These are phyloP conservation scores for Cyclanthera cordifolia DNA, from an alignment of 306 rosid genomes.

Conservation along the genomic window DNA sequence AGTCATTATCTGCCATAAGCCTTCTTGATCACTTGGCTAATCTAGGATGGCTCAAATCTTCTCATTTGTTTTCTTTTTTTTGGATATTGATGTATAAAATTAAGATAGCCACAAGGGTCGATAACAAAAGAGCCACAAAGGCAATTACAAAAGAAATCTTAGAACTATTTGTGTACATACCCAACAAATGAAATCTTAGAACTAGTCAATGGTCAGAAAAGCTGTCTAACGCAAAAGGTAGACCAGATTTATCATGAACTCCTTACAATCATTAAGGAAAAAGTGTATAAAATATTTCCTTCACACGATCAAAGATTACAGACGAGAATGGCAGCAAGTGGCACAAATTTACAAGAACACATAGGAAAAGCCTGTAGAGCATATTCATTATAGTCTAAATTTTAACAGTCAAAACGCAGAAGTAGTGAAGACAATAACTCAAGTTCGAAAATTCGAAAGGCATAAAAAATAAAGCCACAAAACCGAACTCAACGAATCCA, in stretches of 20 bases:
- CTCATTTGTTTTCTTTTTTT: too few relatives aligned
- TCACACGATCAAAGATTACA: neutral
- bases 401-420: neutral
- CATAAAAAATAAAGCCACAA: neutral
- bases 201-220: neutral
- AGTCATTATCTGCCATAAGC: too few relatives aligned
- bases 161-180: neutral
- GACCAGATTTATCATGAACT: neutral
- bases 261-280: neutral
- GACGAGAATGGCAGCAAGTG: neutral
- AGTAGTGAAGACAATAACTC: neutral
- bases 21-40: too few relatives aligned
- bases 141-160: too few relatives aligned
- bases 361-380: too few relatives aligned
- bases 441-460: neutral
- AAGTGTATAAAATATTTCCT: neutral
- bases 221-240: neutral
- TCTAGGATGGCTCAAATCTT: neutral
- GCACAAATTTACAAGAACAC: neutral
- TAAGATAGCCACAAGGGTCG: too few relatives aligned
- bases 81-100: too few relatives aligned
- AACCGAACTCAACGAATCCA: neutral
- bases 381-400: neutral
- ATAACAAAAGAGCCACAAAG: too few relatives aligned
- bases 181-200: neutral